Base-by-base conservation (phyloP, 495 filamentous ascomycete species). In the Trichoderma asperelloides region DNA sequence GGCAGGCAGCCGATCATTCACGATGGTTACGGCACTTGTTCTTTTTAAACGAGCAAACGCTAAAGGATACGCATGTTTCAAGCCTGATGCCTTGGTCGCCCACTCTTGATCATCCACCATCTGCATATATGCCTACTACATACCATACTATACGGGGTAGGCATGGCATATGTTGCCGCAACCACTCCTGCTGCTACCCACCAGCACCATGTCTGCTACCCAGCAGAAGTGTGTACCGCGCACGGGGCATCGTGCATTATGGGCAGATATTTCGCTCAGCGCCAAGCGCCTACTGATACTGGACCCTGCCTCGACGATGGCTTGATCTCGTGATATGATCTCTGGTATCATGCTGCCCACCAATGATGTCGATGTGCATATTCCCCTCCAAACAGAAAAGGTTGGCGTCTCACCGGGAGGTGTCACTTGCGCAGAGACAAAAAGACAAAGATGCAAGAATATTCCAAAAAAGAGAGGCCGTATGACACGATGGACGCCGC, bases 211-310 rank as follows among this genome's bases (percentile, higher is more conserved):
- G 27, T 13, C 55, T 60, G 47, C 47, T 51, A 25, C 47, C 47
- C 47, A 51, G 18, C 47, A 30, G 27, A 23, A 12, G 9, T 13
- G n/a, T 27, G 25, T 60, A 15, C 55, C 27, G 27, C 27, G 55
- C 21, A 51, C 47, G 47, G 21, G 18, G 15, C n/a, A 21, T 23
- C 47, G 18, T 21, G 16, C 13, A 60, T 60, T 60, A 25, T 30
- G 55, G 55, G 55, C 27, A 60, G 27, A 30, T 60, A 27, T 60
- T 60, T 30, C 55, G 55, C 55, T 60, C 55, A 60, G 55, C 55
- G 55, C 55, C 55, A 60, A 60, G 55, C 55, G 55, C 55, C 55
- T 60, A 60, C 55, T 60, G 55, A 60, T 13, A 60, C 55, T 60
- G 55, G 55, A 15, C 55, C 55, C 55, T 60, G 55, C 25, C 55